Percentiles rank a stretch among this genome's conserved stretches.
Conservation (phyloP, 1,284 basidiomycete species). For the Wolfiporia cocos region DNA sequence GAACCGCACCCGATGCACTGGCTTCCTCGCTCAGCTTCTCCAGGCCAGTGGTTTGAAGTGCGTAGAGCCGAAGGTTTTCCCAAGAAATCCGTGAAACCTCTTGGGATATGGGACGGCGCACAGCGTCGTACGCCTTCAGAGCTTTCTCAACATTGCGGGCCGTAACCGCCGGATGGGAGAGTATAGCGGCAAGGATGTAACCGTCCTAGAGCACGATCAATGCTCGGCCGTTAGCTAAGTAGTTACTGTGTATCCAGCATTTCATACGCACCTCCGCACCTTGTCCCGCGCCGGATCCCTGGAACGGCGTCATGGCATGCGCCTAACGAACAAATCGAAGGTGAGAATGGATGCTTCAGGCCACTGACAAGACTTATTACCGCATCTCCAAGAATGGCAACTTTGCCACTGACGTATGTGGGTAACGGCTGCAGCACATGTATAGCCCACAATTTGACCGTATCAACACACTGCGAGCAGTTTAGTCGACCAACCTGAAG, state of each 20-base stretch:
- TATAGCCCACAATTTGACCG: constrained; percentile 28
- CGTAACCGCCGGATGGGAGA: constrained; percentile 24
- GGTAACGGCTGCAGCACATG: constrained; percentile 22
- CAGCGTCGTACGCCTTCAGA: constrained; percentile 28
- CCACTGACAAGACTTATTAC: constrained; percentile 14
- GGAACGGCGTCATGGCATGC: constrained; percentile 35
- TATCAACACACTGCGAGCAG: constrained; percentile 20
- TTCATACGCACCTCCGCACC: constrained; percentile 28
- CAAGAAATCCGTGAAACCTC: constrained; percentile 9
- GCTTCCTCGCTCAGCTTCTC: constrained; percentile 8
- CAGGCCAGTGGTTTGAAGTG: constrained; percentile 7
- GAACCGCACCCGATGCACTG: constrained; percentile 6
- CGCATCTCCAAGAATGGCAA: constrained; percentile 31
- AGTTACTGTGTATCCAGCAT: neutral
- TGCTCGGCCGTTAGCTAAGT: neutral
- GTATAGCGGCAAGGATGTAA: constrained; percentile 28
- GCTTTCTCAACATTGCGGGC: constrained; percentile 20
- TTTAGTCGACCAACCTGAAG: neutral
- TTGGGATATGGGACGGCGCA: constrained; percentile 29
- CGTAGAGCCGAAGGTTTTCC: constrained; percentile 9
- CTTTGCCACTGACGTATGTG: constrained; percentile 20
- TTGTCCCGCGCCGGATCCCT: constrained; percentile 35
- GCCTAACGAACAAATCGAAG: constrained; percentile 20
- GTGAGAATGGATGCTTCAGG: neutral
- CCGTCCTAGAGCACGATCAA: constrained; percentile 22